Percentiles rank a stretch among this genome's conserved stretches.
phyloP scores from a whole-genome alignment of 2,329 filamentous ascomycete species.

The Paraphaeosphaeria sporulosa region DNA sequence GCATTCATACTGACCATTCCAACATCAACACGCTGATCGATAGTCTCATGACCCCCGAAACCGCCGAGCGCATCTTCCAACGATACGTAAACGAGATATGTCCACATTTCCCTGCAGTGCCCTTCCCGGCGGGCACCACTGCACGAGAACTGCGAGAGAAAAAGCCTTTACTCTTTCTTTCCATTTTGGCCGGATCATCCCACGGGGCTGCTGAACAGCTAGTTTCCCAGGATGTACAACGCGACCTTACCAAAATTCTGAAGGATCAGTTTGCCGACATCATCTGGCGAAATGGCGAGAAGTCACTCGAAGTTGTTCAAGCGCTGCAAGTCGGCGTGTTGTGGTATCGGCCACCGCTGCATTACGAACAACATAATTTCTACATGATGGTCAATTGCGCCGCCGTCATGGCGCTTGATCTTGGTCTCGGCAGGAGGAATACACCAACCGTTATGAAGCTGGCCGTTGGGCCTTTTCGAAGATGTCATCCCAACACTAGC shows the following conservation, averaged over 20 bases:
- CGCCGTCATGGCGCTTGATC: slow-evolving; percentile 81
- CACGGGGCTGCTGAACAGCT: slow-evolving; percentile 52
- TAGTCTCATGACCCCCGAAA: slow-evolving; percentile 58
- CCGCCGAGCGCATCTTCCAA: slow-evolving; percentile 64
- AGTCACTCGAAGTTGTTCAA: slow-evolving; percentile 84
- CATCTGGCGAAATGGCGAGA: slow-evolving; percentile 77
- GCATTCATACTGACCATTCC: slow-evolving; percentile 44
- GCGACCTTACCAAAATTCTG: slow-evolving; percentile 70
- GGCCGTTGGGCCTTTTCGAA: slow-evolving; percentile 41
- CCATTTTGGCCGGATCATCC: slow-evolving; percentile 63
- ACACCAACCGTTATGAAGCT: slow-evolving; percentile 50
- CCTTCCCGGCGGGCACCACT: slow-evolving; percentile 62
- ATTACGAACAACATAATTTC: slow-evolving; percentile 87
- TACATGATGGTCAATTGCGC: slow-evolving; percentile 86
- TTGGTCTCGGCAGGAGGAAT: slow-evolving; percentile 74
- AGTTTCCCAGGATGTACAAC: slow-evolving; percentile 64
- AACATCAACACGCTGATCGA: slow-evolving; percentile 51
- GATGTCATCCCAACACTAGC: slow-evolving; percentile 56
- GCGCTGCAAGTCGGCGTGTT: slow-evolving; percentile 76
- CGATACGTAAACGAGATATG: slow-evolving; percentile 63
- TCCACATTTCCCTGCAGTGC: slow-evolving; percentile 65
- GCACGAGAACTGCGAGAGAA: slow-evolving; percentile 63
- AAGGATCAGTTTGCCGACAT: slow-evolving; percentile 77
- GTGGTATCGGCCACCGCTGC: slow-evolving; percentile 85
- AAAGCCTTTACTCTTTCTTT: slow-evolving; percentile 67